A percentile compares a stretch with the other conserved stretches of the same genome.
These are phyloP conservation scores for Boletellus sp. DNA, from an alignment of 1,284 basidiomycete genomes.

Conservation along the genomic window DNA sequence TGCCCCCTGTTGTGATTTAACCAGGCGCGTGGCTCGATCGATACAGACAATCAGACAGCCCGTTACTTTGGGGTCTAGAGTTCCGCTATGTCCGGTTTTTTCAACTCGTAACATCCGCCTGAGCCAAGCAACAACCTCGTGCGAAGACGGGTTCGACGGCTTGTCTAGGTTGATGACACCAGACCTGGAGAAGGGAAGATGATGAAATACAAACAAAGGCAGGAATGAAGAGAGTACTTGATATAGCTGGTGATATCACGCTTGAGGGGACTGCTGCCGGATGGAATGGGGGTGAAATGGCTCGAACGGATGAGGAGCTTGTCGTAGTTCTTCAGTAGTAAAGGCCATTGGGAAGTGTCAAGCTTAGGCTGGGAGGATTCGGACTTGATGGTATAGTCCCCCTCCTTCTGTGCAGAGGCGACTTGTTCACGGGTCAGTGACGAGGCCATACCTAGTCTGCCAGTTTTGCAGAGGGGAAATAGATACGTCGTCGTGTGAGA, in stretches of 20 bases:
- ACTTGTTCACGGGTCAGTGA: conserved; percentile 62
- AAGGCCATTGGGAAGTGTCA: conserved; percentile 96
- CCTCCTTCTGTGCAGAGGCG: conserved; percentile 65
- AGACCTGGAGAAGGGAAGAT: conserved; percentile 50
- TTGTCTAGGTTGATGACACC: conserved; percentile 99
- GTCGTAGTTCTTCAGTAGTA: conserved; percentile 99
- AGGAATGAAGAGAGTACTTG: conserved; percentile 52
- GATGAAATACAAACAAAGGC: conserved; percentile 7
- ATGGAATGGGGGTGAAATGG: conserved; percentile 97
- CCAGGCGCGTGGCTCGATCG: conserved; percentile 98
- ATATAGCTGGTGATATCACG: conserved; percentile 89
- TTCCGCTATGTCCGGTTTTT: conserved; percentile 98
- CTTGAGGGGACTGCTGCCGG: conserved; percentile 88
- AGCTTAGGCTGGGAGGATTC: conserved; percentile 72
- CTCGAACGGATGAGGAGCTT: conserved; percentile 91
- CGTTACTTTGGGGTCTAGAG: conserved; percentile 98
- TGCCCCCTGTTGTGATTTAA: conserved; percentile 97
- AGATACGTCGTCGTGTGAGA: conserved; percentile 6
- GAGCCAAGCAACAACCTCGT: conserved; percentile 99
- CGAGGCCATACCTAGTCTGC: conserved; percentile 29
- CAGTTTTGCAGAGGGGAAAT: not conserved
- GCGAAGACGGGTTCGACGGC: conserved; percentile 99
- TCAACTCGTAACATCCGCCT: conserved; percentile 93
- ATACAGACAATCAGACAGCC: conserved; percentile 99
- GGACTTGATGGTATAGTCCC: conserved; percentile 83